Evolutionary conservation across 352 stramenopile genomes (phyloP).

Genomic region (Pythium coloratum): DNA sequence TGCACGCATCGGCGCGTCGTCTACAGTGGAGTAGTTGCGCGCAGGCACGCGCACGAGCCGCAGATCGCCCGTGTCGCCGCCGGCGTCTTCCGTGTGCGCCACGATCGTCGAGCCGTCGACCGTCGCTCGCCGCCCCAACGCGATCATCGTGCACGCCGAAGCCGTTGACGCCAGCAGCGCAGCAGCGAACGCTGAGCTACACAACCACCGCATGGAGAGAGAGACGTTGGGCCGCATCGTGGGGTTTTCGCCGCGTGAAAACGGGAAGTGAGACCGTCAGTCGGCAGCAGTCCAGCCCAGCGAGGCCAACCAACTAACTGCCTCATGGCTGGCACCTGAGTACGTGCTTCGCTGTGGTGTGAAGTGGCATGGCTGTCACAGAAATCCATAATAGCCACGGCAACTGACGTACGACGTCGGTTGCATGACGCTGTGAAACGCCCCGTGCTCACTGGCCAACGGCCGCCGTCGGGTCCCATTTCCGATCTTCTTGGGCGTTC

Average conservation of each 20-base stretch:
- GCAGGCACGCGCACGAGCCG: constrained; percentile 91
- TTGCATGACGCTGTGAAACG: constrained; percentile 16
- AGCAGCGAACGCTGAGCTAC: not conserved
- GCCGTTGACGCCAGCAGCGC: not conserved
- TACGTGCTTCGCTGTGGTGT: not conserved
- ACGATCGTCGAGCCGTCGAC: constrained; percentile 85
- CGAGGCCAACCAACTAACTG: not conserved
- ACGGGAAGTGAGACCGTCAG: not conserved
- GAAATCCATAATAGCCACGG: not conserved
- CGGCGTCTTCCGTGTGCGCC: constrained; percentile 87
- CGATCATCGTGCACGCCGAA: constrained; percentile 84
- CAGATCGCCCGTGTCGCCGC: constrained; percentile 79
- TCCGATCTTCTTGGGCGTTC: not conserved
- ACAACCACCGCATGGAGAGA: not conserved
- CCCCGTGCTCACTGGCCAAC: not conserved
- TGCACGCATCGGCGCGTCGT: constrained; percentile 34
- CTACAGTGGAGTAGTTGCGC: constrained; percentile 40
- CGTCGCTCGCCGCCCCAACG: constrained; percentile 76
- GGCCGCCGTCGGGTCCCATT: constrained; percentile 14
- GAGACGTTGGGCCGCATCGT: not conserved
- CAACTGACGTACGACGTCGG: not conserved
- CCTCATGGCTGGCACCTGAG: not conserved
- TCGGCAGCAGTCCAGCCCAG: not conserved
- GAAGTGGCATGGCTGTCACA: not conserved
- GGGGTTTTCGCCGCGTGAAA: not conserved